Conservation (phyloP, 768 basidiomycete genomes). For the Boletellus sp. region DNA sequence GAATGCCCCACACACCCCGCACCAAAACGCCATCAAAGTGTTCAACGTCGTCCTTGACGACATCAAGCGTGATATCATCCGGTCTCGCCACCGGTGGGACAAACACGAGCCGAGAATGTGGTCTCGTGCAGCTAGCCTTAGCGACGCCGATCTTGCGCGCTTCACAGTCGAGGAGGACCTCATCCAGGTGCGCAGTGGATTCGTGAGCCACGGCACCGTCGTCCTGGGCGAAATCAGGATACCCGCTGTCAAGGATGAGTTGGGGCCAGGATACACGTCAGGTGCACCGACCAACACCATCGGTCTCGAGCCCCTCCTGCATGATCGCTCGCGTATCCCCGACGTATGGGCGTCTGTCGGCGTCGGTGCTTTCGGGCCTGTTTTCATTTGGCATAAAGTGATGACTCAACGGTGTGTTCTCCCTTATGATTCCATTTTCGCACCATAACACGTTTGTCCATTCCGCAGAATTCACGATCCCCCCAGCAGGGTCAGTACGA, state of each 20-base stretch:
- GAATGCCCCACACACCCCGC: conserved; percentile 59
- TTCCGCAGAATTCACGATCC: conserved; percentile 66
- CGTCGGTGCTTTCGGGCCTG: conserved; percentile 4
- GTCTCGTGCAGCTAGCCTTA: conserved; percentile 51
- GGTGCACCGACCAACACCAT: conserved; percentile 41
- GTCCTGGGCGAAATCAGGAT: conserved; percentile 75
- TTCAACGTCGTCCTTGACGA: conserved; percentile 50
- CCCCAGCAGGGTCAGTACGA: conserved; percentile 54
- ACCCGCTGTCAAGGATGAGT: conserved; percentile 58
- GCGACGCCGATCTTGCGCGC: conserved; percentile 48
- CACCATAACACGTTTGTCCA: neutral
- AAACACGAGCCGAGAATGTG: conserved; percentile 60
- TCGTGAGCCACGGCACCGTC: conserved; percentile 64
- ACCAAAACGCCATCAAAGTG: conserved; percentile 57
- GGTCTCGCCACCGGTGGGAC: conserved; percentile 69
- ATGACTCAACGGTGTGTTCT: conserved; percentile 12
- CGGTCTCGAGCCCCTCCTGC: neutral
- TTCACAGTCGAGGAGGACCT: conserved; percentile 49
- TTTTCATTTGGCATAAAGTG: conserved; percentile 3
- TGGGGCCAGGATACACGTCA: conserved; percentile 65
- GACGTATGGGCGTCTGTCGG: conserved; percentile 7
- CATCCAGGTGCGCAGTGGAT: conserved; percentile 47
- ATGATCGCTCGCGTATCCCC: conserved; percentile 2
- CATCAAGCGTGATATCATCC: conserved; percentile 65
- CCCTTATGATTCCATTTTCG: conserved; percentile 3